Conservation (phyloP, 2,329 filamentous ascomycete genomes). For the Gnomoniopsis smithogilvyi region DNA sequence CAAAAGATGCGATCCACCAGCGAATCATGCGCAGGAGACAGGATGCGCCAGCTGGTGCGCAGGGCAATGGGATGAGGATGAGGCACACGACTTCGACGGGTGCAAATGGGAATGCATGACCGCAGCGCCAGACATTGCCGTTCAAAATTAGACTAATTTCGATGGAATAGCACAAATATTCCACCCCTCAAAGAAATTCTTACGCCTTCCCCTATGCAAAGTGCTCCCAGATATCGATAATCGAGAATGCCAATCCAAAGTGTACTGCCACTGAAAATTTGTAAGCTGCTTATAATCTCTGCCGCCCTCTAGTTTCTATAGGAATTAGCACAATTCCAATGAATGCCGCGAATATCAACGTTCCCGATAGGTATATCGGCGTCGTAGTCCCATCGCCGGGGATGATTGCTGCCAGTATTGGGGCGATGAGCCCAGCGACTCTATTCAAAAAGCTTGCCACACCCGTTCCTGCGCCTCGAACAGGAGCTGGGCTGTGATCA, state of each 20-base stretch:
- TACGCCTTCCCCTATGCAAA: background rate
- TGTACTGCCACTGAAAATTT: background rate
- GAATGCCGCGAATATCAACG: constrained; percentile 56
- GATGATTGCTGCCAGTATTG: constrained; percentile 61
- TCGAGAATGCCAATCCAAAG: background rate
- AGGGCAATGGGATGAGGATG: constrained; percentile 36
- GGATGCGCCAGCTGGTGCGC: constrained; percentile 61
- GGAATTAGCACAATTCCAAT: constrained; percentile 58
- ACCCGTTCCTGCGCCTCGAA: constrained; percentile 68
- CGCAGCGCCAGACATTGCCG: background rate
- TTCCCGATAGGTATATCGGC: constrained; percentile 56
- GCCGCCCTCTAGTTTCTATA: constrained; percentile 60
- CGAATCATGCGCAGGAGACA: constrained; percentile 61
- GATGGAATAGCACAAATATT: no score
- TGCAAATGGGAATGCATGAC: constrained; percentile 4
- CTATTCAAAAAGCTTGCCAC: constrained; percentile 71
- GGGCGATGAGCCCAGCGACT: constrained; percentile 63
- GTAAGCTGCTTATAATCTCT: constrained; percentile 43
- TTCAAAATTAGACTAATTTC: background rate
- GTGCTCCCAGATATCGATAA: background rate
- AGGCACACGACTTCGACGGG: background rate
- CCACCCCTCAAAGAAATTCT: no score
- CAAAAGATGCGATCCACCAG: constrained; percentile 72
- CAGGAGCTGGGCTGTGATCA: constrained; percentile 53
- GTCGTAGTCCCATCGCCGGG: constrained; percentile 55